Evolutionary conservation across 2,329 filamentous ascomycete genomes (phyloP), one percentile per base, ranked within the genome.

Genomic region (Colletotrichum tanaceti): DNA sequence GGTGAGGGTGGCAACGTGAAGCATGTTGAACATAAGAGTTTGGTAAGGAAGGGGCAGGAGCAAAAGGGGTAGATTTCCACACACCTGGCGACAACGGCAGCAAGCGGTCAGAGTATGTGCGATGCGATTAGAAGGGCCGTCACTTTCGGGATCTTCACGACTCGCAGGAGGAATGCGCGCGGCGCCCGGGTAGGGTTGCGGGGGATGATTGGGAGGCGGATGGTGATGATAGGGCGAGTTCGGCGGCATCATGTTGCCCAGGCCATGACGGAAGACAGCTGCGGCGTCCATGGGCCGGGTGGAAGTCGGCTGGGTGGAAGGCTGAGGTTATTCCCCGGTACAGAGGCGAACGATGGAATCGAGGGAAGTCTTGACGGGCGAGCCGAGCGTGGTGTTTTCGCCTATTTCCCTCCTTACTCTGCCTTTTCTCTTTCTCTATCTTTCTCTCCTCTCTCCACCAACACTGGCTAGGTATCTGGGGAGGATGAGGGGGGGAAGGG

Each of bases 31-130:
- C 28, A 9, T 20, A 18, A 54, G 47, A 60, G 41, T 18, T 44
- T 52, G 63, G 16, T 44, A 46, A 16, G 43, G 24, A 47, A 41
- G n/a, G 39, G 22, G n/a, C n/a, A n/a, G 32, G 11, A 22, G 6
- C 20, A 44, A 57, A 44, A 32, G 7, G 59, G 65, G 49, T 38
- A 73, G 79, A n/a, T 13, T 38, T 10, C 47, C 22, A 66, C 85
- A 77, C 82, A 93, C 92, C 85, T 92, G 90, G 77, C 92, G 88
- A 79, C 92, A 95, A 71, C 92, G 89, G 76, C 90, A 93, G 76
- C 92, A 94, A 24, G 92, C 92, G 58, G 92, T 93, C 74, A 95
- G 79, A 6, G 92, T 94, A 76, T 94, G 91, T 38, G 91, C 91
- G 72, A 94, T 90, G 72, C 91, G 85, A 75, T 87, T 83, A 65